Evolutionary conservation across 2,329 filamentous ascomycete genomes (phyloP).

Genomic region (Cadophora gregata): DNA sequence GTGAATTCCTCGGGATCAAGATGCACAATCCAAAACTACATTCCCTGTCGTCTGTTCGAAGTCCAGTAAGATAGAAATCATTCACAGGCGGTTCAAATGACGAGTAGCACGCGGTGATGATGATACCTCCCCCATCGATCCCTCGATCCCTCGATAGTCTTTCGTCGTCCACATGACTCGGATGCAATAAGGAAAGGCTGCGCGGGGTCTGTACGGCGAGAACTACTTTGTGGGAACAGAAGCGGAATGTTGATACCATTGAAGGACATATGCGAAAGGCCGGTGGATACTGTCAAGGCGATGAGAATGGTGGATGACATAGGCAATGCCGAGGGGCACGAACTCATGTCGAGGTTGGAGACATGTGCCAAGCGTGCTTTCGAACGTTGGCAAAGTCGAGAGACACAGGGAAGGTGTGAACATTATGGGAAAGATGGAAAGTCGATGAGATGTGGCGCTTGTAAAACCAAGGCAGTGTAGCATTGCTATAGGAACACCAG

Average conservation of each 20-base stretch:
- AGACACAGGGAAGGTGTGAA: not conserved
- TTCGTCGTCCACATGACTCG: conserved; percentile 18
- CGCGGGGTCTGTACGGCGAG: conserved; percentile 16
- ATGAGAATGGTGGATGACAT: no score
- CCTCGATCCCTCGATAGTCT: not conserved
- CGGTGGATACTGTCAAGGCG: no score
- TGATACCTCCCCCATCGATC: not conserved
- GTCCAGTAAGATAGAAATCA: no score
- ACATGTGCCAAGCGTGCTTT: not conserved
- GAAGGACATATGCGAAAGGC: no score
- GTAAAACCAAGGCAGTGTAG: not conserved
- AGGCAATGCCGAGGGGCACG: no score
- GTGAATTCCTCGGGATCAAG: no score
- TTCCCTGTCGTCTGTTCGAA: no score
- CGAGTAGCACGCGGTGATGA: not conserved
- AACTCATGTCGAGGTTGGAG: not conserved
- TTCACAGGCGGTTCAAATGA: not conserved
- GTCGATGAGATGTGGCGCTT: not conserved
- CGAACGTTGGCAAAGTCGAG: not conserved
- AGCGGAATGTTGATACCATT: no score
- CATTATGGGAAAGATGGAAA: not conserved
- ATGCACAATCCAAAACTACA: no score
- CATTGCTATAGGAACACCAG: not conserved
- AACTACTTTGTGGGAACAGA: conserved; percentile 17
- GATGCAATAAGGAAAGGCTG: conserved; percentile 17